A percentile compares a stretch with the other conserved stretches of the same genome.
These are phyloP conservation scores for Venturia carpophila DNA, from an alignment of 2,329 filamentous ascomycete species.

Conservation along the genomic window DNA sequence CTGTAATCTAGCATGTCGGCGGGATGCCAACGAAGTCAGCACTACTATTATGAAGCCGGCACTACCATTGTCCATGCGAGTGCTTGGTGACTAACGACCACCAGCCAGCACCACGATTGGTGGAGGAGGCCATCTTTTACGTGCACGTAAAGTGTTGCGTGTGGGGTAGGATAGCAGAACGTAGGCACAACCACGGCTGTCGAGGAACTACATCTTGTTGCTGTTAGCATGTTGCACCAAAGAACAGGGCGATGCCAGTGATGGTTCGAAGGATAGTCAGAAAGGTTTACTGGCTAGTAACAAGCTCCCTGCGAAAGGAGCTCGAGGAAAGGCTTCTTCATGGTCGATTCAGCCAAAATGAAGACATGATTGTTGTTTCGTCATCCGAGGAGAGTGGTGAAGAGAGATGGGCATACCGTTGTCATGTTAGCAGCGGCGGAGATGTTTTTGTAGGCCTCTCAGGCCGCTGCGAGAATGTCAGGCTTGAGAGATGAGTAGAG, in stretches of 20 bases:
- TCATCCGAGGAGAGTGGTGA: constrained; percentile 43
- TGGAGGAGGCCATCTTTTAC: not conserved
- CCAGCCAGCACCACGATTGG: not conserved
- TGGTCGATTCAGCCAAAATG: constrained; percentile 85
- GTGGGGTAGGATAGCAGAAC: not conserved
- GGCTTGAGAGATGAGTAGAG: too few relatives aligned
- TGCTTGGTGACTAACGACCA: not conserved
- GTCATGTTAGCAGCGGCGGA: not conserved
- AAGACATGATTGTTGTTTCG: constrained; percentile 72
- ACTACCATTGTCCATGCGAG: not conserved
- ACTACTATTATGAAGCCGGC: too few relatives aligned
- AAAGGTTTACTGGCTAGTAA: constrained; percentile 90
- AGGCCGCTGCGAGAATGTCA: constrained; percentile 1
- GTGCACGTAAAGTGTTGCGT: not conserved
- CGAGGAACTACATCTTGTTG: not conserved
- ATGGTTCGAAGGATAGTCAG: constrained; percentile 46
- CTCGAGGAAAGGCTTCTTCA: constrained; percentile 73
- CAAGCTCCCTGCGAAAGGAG: constrained; percentile 56
- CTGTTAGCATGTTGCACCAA: not conserved
- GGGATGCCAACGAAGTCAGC: too few relatives aligned
- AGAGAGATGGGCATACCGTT: not conserved
- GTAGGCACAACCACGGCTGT: not conserved
- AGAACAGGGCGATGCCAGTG: not conserved
- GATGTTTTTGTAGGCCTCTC: not conserved
- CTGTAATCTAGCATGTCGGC: not conserved